phyloP scores from a whole-genome alignment of 352 stramenopile genomes.

The Pythium utonaiense region DNA sequence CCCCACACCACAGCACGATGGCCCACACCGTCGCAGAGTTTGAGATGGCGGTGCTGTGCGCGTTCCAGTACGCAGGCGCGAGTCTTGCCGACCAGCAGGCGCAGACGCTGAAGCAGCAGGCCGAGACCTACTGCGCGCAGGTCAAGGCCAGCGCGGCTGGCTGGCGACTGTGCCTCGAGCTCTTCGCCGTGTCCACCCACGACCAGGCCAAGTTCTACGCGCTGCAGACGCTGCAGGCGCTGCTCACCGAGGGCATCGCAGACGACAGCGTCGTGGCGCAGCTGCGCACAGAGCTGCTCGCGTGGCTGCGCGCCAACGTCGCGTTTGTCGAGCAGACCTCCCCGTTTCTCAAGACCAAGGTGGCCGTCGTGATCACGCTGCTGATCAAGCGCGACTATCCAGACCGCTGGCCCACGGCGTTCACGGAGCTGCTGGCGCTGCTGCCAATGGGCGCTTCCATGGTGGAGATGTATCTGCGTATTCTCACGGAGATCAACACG shows the following conservation, averaged over 20 bases:
- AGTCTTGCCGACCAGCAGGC: conserved; percentile 40
- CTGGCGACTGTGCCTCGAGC: conserved; percentile 60
- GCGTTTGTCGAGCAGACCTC: conserved; percentile 53
- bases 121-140: conserved; percentile 58
- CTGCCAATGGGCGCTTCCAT: conserved; percentile 68
- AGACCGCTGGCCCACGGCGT: conserved; percentile 79
- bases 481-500: conserved; percentile 87
- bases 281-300: conserved; percentile 52
- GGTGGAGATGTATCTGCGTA: conserved; percentile 90
- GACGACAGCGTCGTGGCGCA: conserved; percentile 43
- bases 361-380: conserved; percentile 76
- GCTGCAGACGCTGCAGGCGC: conserved; percentile 71
- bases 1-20: conserved; percentile 4
- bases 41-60: conserved; percentile 71
- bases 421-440: conserved; percentile 77
- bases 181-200: conserved; percentile 64
- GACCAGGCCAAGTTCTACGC: conserved; percentile 84
- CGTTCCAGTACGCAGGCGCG: conserved; percentile 76
- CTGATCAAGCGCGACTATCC: conserved; percentile 90
- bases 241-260: conserved; percentile 33
- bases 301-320: conserved; percentile 62
- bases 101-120: conserved; percentile 64
- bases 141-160: conserved; percentile 49
- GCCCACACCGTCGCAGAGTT: conserved; percentile 44
- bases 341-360: conserved; percentile 84